A percentile compares a stretch with the other conserved stretches of the same genome.
Conservation (phyloP, 2,329 filamentous ascomycete species). For the Kalaharituber pfeilii region DNA sequence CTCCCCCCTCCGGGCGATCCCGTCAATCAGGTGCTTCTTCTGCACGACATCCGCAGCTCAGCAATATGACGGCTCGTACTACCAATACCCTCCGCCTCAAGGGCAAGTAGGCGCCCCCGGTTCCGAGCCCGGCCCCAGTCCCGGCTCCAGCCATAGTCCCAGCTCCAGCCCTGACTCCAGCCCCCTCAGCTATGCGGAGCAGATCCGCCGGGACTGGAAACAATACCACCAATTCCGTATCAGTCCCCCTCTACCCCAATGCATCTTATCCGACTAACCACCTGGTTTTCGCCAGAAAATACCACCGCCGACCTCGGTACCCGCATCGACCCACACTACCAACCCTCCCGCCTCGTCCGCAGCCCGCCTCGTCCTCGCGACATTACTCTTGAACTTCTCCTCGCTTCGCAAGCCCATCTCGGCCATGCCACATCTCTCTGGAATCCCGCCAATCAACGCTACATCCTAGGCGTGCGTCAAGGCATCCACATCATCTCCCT, state of each 20-base stretch:
- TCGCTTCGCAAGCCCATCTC: constrained; percentile 74
- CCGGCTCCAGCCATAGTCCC: no score
- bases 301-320: constrained; percentile 17
- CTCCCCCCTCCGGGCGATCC: background rate
- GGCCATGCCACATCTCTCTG: constrained; percentile 81
- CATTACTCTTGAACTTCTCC: constrained; percentile 74
- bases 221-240: constrained; percentile 12
- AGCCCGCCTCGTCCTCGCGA: constrained; percentile 62
- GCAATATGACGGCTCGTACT: background rate
- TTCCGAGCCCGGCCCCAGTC: no score
- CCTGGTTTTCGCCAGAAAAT: constrained; percentile 9
- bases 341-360: constrained; percentile 46
- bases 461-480: constrained; percentile 80
- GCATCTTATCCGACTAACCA: background rate
- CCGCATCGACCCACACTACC: constrained; percentile 38
- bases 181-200: no score
- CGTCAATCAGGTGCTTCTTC: background rate
- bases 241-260: background rate
- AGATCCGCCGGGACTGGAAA: constrained; percentile 6
- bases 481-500: constrained; percentile 87
- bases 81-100: background rate
- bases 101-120: background rate
- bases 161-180: no score
- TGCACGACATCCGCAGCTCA: background rate
- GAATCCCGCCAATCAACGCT: constrained; percentile 86